These are phyloP conservation scores for Conringia planisiliqua DNA, from an alignment of 345 rosid genomes.

Conservation along the genomic window DNA sequence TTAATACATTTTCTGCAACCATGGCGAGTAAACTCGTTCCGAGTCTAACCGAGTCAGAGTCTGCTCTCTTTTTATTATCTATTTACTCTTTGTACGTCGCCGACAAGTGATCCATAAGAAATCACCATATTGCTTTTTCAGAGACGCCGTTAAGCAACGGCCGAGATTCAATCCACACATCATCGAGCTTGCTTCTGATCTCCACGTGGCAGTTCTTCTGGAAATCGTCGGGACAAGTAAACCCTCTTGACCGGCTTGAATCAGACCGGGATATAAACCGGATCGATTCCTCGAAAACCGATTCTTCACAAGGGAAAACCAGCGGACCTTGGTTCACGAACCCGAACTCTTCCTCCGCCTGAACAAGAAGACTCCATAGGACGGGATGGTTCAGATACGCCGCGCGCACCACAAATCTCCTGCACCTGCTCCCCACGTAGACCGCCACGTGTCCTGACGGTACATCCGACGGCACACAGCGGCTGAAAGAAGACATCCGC, in stretches of 20 bases:
- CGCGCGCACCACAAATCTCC: constrained; percentile 86
- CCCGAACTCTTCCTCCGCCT: constrained; percentile 92
- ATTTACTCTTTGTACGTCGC: neutral
- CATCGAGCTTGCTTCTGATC: constrained; percentile 41
- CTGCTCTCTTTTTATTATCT: constrained; percentile 3
- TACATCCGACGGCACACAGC: constrained; percentile 60
- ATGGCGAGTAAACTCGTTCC: constrained; percentile 21
- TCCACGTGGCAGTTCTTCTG: constrained; percentile 59
- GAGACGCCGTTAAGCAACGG: constrained; percentile 65
- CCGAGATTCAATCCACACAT: constrained; percentile 61
- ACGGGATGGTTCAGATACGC: constrained; percentile 87
- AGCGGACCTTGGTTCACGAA: constrained; percentile 77
- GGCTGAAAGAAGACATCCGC: constrained; percentile 46
- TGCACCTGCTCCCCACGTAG: constrained; percentile 58
- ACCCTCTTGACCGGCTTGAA: constrained; percentile 42
- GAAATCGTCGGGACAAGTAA: constrained; percentile 50
- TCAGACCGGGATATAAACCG: constrained; percentile 63
- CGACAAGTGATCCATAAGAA: neutral
- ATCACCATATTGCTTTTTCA: constrained; percentile 51
- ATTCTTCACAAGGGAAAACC: constrained; percentile 85
- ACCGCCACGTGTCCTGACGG: constrained; percentile 93
- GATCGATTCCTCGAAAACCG: constrained; percentile 70
- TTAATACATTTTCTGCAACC: neutral
- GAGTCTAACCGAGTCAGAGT: constrained; percentile 35
- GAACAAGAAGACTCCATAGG: constrained; percentile 56